Evolutionary conservation across 2,329 filamentous ascomycete genomes (phyloP).

Genomic region (Bipolaris oryzae): DNA sequence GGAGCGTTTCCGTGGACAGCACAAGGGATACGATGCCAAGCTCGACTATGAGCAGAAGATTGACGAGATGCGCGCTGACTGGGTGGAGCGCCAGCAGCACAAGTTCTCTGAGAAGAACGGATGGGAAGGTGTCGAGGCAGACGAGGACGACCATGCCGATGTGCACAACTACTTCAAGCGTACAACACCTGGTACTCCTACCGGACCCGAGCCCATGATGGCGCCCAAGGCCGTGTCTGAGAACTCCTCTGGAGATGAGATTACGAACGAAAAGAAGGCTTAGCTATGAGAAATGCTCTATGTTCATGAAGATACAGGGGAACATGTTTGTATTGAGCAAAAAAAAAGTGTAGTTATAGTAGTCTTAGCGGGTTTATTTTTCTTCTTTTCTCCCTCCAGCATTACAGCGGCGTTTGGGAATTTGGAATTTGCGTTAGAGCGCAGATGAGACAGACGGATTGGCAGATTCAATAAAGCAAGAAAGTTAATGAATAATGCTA

Average conservation of each 20-base stretch:
- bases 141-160: constrained; percentile 39
- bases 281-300: too few relatives aligned
- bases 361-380: constrained; percentile 3
- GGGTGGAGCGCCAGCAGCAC: constrained; percentile 61
- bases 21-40: constrained; percentile 78
- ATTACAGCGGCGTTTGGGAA: constrained; percentile 3
- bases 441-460: neutral
- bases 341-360: neutral
- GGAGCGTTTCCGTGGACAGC: constrained; percentile 79
- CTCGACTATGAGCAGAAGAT: constrained; percentile 82
- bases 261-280: constrained; percentile 11
- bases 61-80: constrained; percentile 72
- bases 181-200: constrained; percentile 23
- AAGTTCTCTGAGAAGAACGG: constrained; percentile 48
- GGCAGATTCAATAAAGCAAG: neutral
- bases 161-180: constrained; percentile 46
- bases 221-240: constrained; percentile 23
- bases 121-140: constrained; percentile 34
- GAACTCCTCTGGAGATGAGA: constrained; percentile 19
- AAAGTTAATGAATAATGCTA: neutral
- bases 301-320: neutral
- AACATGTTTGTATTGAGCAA: neutral
- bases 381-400: neutral
- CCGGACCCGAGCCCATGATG: constrained; percentile 25
- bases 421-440: neutral